Percentiles rank a stretch among this genome's conserved stretches.
Conservation (phyloP, 163 green algal genomes). For the Picocystis sp. region DNA sequence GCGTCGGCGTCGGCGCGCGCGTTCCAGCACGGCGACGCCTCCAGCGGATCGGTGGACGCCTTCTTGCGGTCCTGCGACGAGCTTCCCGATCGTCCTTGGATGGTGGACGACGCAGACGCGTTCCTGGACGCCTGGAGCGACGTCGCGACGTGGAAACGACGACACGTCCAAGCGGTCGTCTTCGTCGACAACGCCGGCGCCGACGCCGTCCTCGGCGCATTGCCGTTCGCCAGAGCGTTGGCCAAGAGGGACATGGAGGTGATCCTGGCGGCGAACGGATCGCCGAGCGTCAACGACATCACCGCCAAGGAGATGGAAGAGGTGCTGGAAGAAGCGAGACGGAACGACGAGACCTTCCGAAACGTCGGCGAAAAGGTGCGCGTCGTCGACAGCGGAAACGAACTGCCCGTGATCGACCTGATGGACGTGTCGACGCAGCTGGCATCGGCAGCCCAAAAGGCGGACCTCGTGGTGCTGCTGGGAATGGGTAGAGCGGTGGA, state of each 20-base stretch:
- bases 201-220: not conserved
- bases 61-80: conserved; percentile 17
- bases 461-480: conserved; percentile 6
- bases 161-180: not conserved
- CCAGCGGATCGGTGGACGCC: no score
- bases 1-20: no score
- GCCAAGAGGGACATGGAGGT: not conserved
- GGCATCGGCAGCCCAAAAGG: not conserved
- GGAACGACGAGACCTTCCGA: conserved; percentile 9
- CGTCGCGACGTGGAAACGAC: no score
- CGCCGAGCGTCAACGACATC: conserved; percentile 7
- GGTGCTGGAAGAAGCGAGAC: conserved; percentile 19
- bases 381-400: conserved; percentile 37
- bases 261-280: conserved; percentile 1
- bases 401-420: conserved; percentile 62
- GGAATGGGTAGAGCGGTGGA: conserved; percentile 6
- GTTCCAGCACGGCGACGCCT: no score
- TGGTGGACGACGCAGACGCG: conserved; percentile 33
- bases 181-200: conserved; percentile 6
- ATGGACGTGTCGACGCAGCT: conserved; percentile 16
- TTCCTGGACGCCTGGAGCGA: no score
- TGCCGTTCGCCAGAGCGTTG: not conserved
- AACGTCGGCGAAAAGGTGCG: conserved; percentile 11
- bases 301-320: conserved; percentile 16
- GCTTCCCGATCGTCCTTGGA: conserved; percentile 34